Conservation (phyloP, 805 yeast genomes). For the Metschnikowia drakensbergensis region DNA sequence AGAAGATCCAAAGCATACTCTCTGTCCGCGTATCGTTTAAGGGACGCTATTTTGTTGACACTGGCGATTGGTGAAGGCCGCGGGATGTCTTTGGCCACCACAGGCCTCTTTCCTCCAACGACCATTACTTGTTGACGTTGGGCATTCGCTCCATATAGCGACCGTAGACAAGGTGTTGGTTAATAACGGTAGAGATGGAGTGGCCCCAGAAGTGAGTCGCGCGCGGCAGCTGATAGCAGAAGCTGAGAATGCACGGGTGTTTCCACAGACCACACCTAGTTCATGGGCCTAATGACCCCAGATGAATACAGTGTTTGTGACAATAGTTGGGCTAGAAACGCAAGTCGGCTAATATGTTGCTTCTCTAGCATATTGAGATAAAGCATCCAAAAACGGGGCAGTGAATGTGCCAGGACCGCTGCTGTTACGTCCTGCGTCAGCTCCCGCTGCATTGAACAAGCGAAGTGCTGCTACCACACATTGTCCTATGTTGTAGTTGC, state of each 20-base stretch:
- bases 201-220: neutral
- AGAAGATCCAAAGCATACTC: constrained; percentile 47
- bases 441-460: constrained; percentile 61
- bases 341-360: too few species aligned
- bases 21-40: constrained; percentile 33
- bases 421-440: constrained; percentile 39
- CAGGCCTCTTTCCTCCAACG: constrained; percentile 5
- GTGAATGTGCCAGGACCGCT: constrained; percentile 56
- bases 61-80: constrained; percentile 36
- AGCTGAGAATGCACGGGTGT: neutral
- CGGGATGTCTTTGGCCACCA: constrained; percentile 6
- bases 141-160: neutral
- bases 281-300: neutral
- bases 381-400: constrained; percentile 43
- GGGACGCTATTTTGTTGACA: constrained; percentile 35
- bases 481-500: constrained; percentile 27
- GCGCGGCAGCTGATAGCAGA: neutral
- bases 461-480: constrained; percentile 55
- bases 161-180: too few species aligned
- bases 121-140: constrained; percentile 6
- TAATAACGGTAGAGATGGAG: too few species aligned
- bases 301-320: neutral
- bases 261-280: too few species aligned
- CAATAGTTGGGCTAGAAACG: too few species aligned
- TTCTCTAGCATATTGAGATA: constrained; percentile 5